Evolutionary conservation across 2,329 filamentous ascomycete species (phyloP), one percentile per base, ranked within the genome.

Genomic region (Colletotrichum theobromicola): DNA sequence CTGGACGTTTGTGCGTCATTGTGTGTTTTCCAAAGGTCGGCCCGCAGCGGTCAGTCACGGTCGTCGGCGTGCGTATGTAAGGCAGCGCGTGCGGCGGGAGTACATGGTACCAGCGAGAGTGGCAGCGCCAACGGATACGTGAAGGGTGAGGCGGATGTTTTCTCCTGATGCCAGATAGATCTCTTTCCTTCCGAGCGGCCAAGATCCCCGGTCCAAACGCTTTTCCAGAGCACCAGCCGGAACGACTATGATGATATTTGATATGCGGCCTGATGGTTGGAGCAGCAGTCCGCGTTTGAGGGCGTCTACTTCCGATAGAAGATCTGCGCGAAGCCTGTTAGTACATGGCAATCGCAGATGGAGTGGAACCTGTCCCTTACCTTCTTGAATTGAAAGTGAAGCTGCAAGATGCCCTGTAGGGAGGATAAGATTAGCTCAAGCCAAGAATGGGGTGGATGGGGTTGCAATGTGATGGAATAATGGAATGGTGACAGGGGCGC

Each of bases 311-410:
- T 90, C 75, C 89, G 83, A 82, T 91, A 91, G 78, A 90, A 91
- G 77, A 91, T 88, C 89, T 89, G 78, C 70, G 79, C 50, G 77
- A 66, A 76, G 70, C 53, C 69, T 34, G 77, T 83, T 57, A 77
- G 72, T 74, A 70, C 53, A 67, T 63, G 37, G 24, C 32, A 32
- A 50, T 74, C 62, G 42, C 50, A 21, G 53, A 68, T 68, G 30
- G 50, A 58, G 66, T 60, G 46, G 67, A 70, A 70, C 42, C 28
- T 71, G 35, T 68, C 61, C 78, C 84, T 81, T 84, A 97, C 95
- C 92, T 98, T 98, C 85, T 98, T 99, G 89, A 98, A 98, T 84
- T 98, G 96, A 83, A 99, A 99, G 83, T 98, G 96, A 73, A 99
- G 90, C 85, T 98, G 96, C 72, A 99, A 87, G 79, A 98, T 98